Evolutionary conservation across 2,329 filamentous ascomycete genomes (phyloP), one percentile per base, ranked within the genome.

Genomic region (Ophiostoma ulmi): DNA sequence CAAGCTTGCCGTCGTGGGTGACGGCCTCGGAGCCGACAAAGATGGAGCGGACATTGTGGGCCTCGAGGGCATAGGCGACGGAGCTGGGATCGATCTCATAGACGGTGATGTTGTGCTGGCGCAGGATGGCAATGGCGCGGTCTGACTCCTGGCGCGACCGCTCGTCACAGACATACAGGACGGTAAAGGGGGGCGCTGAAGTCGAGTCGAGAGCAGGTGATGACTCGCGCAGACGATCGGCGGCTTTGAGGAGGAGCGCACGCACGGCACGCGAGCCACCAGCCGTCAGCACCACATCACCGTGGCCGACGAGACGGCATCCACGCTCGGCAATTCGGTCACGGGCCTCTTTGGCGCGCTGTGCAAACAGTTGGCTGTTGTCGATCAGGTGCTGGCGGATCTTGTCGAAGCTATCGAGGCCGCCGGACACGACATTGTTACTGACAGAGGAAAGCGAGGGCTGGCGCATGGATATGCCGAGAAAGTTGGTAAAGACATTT

Each of bases 401-500:
- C 68, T 90, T 88, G 73, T 94, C 91, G 80, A 98, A 98, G 77
- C 91, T 89, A 74, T 85, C 76, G 76, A 83, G 72, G 17, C 67
- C 70, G 48, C 67, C 63, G 74, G 72, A 36, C 26, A 64, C 61
- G 20, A 38, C 61, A 17, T 38, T 64, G n/a, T 22, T 58, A 17
- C 52, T 58, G 52, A 38, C 20, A 2, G 4, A 65, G 5, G 68
- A 26, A 44, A 44, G 38, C 17, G 63, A 38, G 11, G 70, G 8
- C 74, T 85, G 83, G 81, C 86, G 86, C 78, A 90, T 84, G 74
- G 85, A 93, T 71, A 89, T 88, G 76, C 97, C 90, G 75, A 99
- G 88, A 81, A 97, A 98, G 78, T 94, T 91, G 79, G 95, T 91
- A 84, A 99, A 98, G 72, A 98, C 88, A 79, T 97, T 94, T 72